These are phyloP conservation scores for Botrytis galanthina DNA, from an alignment of 2,329 filamentous ascomycete genomes.

Conservation along the genomic window DNA sequence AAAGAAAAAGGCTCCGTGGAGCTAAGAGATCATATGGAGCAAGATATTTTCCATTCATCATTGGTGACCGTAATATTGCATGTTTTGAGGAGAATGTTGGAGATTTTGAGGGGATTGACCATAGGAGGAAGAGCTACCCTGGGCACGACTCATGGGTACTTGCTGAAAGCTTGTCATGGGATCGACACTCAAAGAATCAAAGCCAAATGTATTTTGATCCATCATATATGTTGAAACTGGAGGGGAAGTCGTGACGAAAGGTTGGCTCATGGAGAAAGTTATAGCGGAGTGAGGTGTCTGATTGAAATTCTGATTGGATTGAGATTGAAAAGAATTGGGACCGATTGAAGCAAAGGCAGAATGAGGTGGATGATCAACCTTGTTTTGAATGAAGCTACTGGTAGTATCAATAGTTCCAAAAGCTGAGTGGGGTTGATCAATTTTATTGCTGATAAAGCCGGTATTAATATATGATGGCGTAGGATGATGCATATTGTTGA, in stretches of 20 bases:
- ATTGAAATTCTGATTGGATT: constrained; percentile 29
- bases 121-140: constrained; percentile 33
- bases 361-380: constrained; percentile 28
- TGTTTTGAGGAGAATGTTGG: constrained; percentile 22
- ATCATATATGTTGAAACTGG: constrained; percentile 32
- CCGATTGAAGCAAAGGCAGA: constrained; percentile 28
- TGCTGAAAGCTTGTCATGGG: constrained; percentile 28
- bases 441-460: constrained; percentile 27
- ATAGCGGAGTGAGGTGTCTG: constrained; percentile 21
- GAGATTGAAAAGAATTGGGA: constrained; percentile 24
- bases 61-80: constrained; percentile 29
- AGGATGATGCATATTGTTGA: constrained; percentile 25
- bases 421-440: constrained; percentile 25
- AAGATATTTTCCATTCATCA: constrained; percentile 23
- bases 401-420: constrained; percentile 26
- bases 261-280: constrained; percentile 31
- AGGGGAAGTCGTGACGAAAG: constrained; percentile 31
- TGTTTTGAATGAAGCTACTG: constrained; percentile 26
- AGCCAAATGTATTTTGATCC: constrained; percentile 27
- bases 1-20: not conserved
- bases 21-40: not conserved
- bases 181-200: constrained; percentile 29
- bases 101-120: constrained; percentile 31
- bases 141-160: constrained; percentile 33
- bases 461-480: constrained; percentile 28